Base-by-base conservation (phyloP, 208 protist genomes). In the Acanthamoeba sp. region DNA sequence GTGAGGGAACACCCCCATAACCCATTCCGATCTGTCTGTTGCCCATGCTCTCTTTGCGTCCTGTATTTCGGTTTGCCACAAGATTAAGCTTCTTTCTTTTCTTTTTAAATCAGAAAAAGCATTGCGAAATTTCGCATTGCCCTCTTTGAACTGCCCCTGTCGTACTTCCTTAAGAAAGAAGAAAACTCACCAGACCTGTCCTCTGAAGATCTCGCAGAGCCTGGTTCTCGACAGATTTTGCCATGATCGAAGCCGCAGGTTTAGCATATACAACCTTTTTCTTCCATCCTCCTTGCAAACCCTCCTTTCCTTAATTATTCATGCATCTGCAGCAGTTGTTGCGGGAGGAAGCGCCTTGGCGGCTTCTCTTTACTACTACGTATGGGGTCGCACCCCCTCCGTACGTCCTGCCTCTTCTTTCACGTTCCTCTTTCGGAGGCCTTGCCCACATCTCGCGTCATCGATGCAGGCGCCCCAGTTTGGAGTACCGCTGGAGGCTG, bases 311-410 rank as follows among this genome's bases (percentile, higher is more conserved):
- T 14, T 45, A 32, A 45, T 80, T 32, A 7, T 48, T 80, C 36
- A 14, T 22, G 50, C 14, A 6, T 84, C 73, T 57, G 20, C 34
- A 45, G 73, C 73, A n/a, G 73, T 57, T 20, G 73, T 84, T 29
- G 42, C 42, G 3, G 73, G 73, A n/a, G 73, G 73, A n/a, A 40
- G 73, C 12, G 73, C 73, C 27, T 10, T 84, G 40, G 73, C 73
- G 1, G 73, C 73, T 32, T 84, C 73, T 4, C 27, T 84, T 9
- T 84, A 84, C 73, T 84, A 84, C 42, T 84, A 84, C 73, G 34
- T 84, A 34, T 84, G 73, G 73, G 73, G 73, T 6, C 73, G 38
- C 29, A 34, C 73, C 29, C 16, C 73, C 1, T 34, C 73, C 32
- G 73, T 84, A 84, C 73, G 34, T 50, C 27, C 18, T 55, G 7